phyloP scores from a whole-genome alignment of 352 stramenopile species.

The Thalassiosira mediterranea region DNA sequence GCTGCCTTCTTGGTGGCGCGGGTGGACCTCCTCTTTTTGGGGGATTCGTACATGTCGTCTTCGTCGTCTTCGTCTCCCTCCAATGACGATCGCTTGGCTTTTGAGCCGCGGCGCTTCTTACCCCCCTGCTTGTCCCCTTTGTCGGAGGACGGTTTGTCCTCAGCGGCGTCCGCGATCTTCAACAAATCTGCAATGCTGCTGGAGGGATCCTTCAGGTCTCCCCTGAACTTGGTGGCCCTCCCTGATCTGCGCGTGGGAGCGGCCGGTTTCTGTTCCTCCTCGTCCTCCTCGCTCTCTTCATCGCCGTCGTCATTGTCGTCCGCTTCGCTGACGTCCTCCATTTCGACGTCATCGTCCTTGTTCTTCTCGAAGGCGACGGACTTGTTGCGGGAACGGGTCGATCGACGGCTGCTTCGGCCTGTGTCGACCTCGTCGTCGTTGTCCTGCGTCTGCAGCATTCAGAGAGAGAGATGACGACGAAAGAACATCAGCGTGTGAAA shows the following conservation, averaged over 20 bases:
- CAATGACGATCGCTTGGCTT: slow-evolving; percentile 13
- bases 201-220: slow-evolving; percentile 55
- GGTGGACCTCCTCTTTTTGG: slow-evolving; percentile 9
- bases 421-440: slow-evolving; percentile 17
- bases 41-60: neutral
- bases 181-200: slow-evolving; percentile 56
- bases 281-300: slow-evolving; percentile 19
- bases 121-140: neutral
- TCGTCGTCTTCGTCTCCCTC: slow-evolving; percentile 21
- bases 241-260: slow-evolving; percentile 35
- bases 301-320: slow-evolving; percentile 13
- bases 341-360: slow-evolving; percentile 15
- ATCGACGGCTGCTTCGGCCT: slow-evolving; percentile 13
- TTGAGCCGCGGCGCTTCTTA: slow-evolving; percentile 11
- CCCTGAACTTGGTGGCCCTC: slow-evolving; percentile 40
- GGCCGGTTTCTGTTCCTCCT: slow-evolving; percentile 7
- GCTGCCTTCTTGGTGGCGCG: neutral
- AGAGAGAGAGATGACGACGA: neutral
- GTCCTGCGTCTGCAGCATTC: slow-evolving; percentile 1
- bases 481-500: neutral
- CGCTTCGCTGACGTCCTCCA: neutral
- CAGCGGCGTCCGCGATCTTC: slow-evolving; percentile 21
- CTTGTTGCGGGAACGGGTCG: slow-evolving; percentile 21
- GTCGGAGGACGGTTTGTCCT: neutral
- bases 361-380: slow-evolving; percentile 16